Evolutionary conservation across 202 grass and related monocot species (phyloP).

Genomic region (Cymbopogon flexuosus): DNA sequence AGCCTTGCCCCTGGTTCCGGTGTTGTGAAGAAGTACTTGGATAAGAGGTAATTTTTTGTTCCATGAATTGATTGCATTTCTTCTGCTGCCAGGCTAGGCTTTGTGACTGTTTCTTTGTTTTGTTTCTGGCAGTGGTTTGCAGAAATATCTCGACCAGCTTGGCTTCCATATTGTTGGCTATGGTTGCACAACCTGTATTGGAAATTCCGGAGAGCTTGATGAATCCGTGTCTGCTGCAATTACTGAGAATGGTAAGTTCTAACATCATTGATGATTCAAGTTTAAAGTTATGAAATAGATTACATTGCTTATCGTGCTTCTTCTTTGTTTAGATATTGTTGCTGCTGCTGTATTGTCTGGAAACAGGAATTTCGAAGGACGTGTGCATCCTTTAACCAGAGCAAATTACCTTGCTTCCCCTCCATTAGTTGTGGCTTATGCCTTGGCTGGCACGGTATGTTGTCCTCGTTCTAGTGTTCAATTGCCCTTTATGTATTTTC

Average conservation of each 20-base stretch:
- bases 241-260: constrained; percentile 67
- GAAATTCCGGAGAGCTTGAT: constrained; percentile 97
- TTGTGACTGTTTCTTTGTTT: constrained; percentile 26
- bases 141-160: constrained; percentile 87
- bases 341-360: constrained; percentile 91
- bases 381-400: constrained; percentile 90
- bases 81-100: neutral
- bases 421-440: constrained; percentile 96
- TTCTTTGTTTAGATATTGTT: constrained; percentile 70
- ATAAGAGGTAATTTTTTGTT: constrained; percentile 59
- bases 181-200: constrained; percentile 98
- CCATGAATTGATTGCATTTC: neutral
- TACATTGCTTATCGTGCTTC: constrained; percentile 14
- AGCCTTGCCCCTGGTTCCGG: constrained; percentile 98
- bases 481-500: neutral
- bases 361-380: constrained; percentile 96
- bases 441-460: constrained; percentile 89
- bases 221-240: constrained; percentile 75
- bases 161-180: constrained; percentile 96
- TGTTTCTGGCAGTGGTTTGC: constrained; percentile 61
- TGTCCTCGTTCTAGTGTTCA: neutral
- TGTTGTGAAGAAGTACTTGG: constrained; percentile 86
- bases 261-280: neutral
- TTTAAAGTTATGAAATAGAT: constrained; percentile 6
- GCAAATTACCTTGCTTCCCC: constrained; percentile 98